These are phyloP conservation scores for Botrytis hyacinthi DNA, from an alignment of 2,329 filamentous ascomycete genomes.

Conservation along the genomic window DNA sequence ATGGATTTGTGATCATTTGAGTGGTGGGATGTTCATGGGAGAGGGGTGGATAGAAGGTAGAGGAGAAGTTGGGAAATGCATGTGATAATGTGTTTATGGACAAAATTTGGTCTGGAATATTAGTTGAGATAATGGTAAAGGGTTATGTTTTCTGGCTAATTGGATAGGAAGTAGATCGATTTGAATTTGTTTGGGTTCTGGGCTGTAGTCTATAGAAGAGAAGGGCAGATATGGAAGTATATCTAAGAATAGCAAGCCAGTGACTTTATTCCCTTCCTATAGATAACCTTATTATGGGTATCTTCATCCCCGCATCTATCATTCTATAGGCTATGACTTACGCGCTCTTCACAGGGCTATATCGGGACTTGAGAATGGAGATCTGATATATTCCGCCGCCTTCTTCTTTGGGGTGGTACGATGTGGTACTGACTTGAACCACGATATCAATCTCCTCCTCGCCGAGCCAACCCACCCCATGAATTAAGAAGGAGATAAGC, in stretches of 20 bases:
- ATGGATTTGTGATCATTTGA: neutral
- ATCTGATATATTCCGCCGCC: neutral
- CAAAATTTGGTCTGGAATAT: neutral
- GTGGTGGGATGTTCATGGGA: no score
- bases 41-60: no score
- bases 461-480: neutral
- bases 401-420: slow-evolving; percentile 2
- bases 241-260: neutral
- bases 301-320: neutral
- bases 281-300: neutral
- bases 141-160: neutral
- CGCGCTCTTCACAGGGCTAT: neutral
- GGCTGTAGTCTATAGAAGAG: neutral
- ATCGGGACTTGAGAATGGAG: no score
- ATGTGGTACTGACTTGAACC: neutral
- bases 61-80: neutral
- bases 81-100: neutral
- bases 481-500: slow-evolving; percentile 10
- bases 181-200: neutral
- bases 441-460: neutral
- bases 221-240: neutral
- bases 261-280: neutral
- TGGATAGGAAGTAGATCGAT: neutral
- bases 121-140: neutral
- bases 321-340: neutral